Evolutionary conservation across 805 yeast species (phyloP), one percentile per base, ranked within the genome.

Genomic region (Teunomyces gatunensis): DNA sequence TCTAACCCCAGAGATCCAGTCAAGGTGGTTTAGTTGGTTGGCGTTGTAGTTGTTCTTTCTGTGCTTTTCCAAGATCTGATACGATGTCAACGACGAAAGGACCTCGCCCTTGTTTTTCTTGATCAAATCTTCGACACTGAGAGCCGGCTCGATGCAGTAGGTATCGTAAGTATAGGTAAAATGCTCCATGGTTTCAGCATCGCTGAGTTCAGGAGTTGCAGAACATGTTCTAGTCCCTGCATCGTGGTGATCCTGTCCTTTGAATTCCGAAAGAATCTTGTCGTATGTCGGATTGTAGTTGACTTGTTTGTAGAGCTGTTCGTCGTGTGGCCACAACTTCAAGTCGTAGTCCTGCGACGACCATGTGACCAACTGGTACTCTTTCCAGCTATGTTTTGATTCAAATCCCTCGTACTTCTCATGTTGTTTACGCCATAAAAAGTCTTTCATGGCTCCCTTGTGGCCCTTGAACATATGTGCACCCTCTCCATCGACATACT

Each of bases 331-430:
- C 97, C 97, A 92, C 42, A 91, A 67, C 50, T 91, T 74, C 49
- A 94, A 69, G 60, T 89, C 96, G 54, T 84, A 80, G 61, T 94
- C 98, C 50, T 60, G 69, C 44, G 87, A 83, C 1, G 96, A 85
- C 97, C 98, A 92, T 0, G 98, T 89, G 1, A 94, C 92, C 43
- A 94, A 65, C 63, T 94, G 98, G 60, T 81, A 94, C 49, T 91
- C 96, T 46, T 92, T 73, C 68, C 88, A 89, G 54, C 83, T 84
- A 11, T 78, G 61, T 39, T 71, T 71, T 3, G 71, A 63, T 0
- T 75, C 63, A 47, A 82, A 79, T 32, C 89, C 74, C 34, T 57
- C 62, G 42, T 71, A 71, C 4, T 45, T 46, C 32, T 63, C 73
- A 42, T 69, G 74, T 44, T 65, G 60, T 6, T 81, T 71, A 53